Conservation (phyloP, 208 protist genomes). For the Leishmania guyanensis region DNA sequence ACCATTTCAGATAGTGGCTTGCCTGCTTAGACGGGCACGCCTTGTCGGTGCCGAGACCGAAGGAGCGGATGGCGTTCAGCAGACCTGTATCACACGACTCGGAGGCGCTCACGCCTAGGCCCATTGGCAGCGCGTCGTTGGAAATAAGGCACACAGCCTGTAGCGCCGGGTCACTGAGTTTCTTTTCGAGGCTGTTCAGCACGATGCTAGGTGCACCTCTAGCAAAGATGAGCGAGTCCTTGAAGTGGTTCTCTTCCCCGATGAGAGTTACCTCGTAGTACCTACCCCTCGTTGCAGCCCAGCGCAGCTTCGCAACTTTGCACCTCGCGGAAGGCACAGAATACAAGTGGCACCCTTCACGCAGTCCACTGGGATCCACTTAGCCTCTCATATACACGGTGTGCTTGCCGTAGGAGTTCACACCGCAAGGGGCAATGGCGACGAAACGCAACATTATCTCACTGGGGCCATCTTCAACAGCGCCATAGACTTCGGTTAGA, state of each 20-base stretch:
- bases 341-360: constrained; percentile 63
- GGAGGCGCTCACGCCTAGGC: constrained; percentile 76
- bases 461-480: constrained; percentile 39
- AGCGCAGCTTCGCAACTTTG: constrained; percentile 50
- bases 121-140: constrained; percentile 66
- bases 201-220: constrained; percentile 44
- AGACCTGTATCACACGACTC: constrained; percentile 65
- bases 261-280: constrained; percentile 41
- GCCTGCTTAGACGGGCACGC: constrained; percentile 6
- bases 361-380: constrained; percentile 58
- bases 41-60: constrained; percentile 31
- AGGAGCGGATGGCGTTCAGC: constrained; percentile 43
- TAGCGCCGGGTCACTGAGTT: constrained; percentile 39
- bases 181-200: constrained; percentile 42
- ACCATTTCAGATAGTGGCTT: constrained; percentile 39
- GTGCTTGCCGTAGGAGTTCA: constrained; percentile 90
- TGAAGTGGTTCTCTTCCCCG: constrained; percentile 34
- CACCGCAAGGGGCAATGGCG: constrained; percentile 68
- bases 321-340: constrained; percentile 41
- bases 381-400: constrained; percentile 82
- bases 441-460: constrained; percentile 63
- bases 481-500: constrained; percentile 66
- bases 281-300: constrained; percentile 39
- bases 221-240: constrained; percentile 58
- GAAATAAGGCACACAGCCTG: constrained; percentile 59